Base-by-base conservation (phyloP, 352 stramenopile genomes). In the Globisporangium perplexum region DNA sequence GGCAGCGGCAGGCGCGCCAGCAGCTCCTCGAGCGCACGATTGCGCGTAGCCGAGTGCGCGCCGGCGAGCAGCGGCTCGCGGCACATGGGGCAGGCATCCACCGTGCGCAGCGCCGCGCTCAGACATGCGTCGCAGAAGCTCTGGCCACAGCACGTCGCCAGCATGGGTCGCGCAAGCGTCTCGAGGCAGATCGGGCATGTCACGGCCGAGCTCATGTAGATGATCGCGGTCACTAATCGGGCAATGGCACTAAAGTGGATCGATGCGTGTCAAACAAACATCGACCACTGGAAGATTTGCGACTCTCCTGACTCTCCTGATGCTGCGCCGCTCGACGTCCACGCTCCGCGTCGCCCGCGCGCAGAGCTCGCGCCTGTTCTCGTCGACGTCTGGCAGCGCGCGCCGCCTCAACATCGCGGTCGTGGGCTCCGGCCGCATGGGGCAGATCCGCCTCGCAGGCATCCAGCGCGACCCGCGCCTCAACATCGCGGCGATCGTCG, bases 371-470 rank as follows among this genome's bases (percentile, higher is more conserved):
- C 55, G 36, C 1, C 43, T 30, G 7, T 23, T 50, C 14, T 36
- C 45, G 10, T 10, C 10, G 14, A 23, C 45, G 14, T 14, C 4
- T 38, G 15, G 7, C 11, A 18, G 17, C 22, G 35, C 41, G 53
- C 58, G 26, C 12, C 66, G 60, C 11, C 44, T 84, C 17, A 81
- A 77, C 20, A 55, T 92, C 43, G 81, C 74, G 6, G 72, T 92
- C 33, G 69, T 92, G 22, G 82, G 82, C 54, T 77, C 78, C 0
- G 82, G 82, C 14, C 78, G 82, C 64, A 92, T 92, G 82, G 82
- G 82, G 0, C 68, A 74, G 49, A 87, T 92, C 65, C 82, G 82
- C 17, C 66, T 90, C 36, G 44, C 65, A 1, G 75, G 72, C 3
- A 72, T 92, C 49, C 73, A 85, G 51, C 65, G 64, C 11, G 62